These are phyloP conservation scores for Scheffersomyces lignosus DNA, from an alignment of 805 yeast genomes.

Conservation along the genomic window DNA sequence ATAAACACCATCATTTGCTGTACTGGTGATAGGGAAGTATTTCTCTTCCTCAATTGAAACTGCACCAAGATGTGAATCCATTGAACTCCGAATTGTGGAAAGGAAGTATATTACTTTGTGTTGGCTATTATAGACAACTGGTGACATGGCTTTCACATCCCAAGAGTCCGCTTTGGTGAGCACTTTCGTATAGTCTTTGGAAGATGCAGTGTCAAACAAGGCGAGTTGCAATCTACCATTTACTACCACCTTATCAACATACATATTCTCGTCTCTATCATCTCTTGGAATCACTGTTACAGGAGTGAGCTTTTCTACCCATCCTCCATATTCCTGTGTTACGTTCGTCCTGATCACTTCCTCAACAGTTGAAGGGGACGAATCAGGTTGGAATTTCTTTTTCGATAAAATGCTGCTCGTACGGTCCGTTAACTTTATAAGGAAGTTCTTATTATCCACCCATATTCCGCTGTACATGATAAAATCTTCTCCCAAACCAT, in stretches of 20 bases:
- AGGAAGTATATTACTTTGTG: conserved; percentile 15
- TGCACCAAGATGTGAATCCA: conserved; percentile 14
- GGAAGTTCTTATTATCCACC: conserved; percentile 14
- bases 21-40: conserved; percentile 7
- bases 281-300: conserved; percentile 10
- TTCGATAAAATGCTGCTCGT: conserved; percentile 17
- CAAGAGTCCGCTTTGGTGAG: conserved; percentile 8
- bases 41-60: conserved; percentile 1
- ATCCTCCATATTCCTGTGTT: conserved; percentile 17
- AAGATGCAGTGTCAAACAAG: conserved; percentile 14
- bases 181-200: conserved; percentile 12
- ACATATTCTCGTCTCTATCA: conserved; percentile 6
- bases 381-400: conserved; percentile 10
- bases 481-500: conserved; percentile 13
- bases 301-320: conserved; percentile 21
- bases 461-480: conserved; percentile 21
- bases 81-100: conserved; percentile 14
- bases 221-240: conserved; percentile 17
- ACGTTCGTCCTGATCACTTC: conserved; percentile 6
- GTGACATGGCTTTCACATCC: conserved; percentile 15
- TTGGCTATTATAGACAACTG: conserved; percentile 14
- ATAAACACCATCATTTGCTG: conserved; percentile 12
- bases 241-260: conserved; percentile 23
- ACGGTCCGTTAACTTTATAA: conserved; percentile 21
- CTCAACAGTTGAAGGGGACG: conserved; percentile 1